Percentiles rank a stretch among this genome's conserved stretches.
Conservation (phyloP, 2,329 filamentous ascomycete genomes). For the Leptodontidium sp. region DNA sequence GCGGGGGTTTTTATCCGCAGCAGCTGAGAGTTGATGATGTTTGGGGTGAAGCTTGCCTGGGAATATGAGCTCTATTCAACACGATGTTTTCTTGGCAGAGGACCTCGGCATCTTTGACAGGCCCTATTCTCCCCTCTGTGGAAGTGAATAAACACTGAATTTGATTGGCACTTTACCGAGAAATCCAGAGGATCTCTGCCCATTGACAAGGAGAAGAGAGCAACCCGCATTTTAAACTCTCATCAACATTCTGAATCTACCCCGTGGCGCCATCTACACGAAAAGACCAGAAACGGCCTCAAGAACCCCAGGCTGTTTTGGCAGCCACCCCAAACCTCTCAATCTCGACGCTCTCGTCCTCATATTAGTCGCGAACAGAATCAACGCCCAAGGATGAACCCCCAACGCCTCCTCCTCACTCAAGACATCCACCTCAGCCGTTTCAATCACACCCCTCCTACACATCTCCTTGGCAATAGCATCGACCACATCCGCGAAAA, state of each 20-base stretch:
- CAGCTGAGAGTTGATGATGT: no score
- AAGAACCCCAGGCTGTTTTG: background rate
- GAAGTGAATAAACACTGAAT: background rate
- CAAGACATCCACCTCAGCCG: slow-evolving; percentile 32
- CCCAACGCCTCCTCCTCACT: slow-evolving; percentile 26
- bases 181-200: no score
- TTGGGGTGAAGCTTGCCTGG: no score
- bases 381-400: slow-evolving; percentile 31
- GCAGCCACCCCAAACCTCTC: slow-evolving; percentile 13
- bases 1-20: no score
- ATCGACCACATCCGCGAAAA: slow-evolving; percentile 58
- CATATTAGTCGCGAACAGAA: slow-evolving; percentile 36
- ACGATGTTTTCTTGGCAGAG: no score
- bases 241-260: no score
- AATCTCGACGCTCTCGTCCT: slow-evolving; percentile 22
- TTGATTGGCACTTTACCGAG: background rate
- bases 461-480: slow-evolving; percentile 56
- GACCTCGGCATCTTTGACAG: no score
- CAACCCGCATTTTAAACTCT: no score
- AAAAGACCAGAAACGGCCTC: background rate
- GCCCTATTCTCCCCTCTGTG: background rate
- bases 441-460: slow-evolving; percentile 54
- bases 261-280: background rate
- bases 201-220: no score
- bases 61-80: no score